Conservation (phyloP, 2,329 filamentous ascomycete genomes). For the Pestalotiopsis sp. region DNA sequence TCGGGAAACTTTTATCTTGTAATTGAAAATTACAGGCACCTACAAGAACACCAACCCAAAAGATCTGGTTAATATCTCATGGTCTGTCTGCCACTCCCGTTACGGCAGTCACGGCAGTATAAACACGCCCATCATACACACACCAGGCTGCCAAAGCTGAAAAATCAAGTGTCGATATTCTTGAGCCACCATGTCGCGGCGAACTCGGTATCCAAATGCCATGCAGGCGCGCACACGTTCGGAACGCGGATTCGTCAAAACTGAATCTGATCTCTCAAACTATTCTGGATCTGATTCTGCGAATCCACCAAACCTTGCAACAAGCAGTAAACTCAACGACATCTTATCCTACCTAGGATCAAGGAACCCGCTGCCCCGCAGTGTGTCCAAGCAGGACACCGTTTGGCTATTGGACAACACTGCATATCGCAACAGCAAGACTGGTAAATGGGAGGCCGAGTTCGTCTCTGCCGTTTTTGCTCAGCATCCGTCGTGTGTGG, state of each 20-base stretch:
- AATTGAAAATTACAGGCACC: no score
- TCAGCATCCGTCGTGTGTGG: conserved; percentile 66
- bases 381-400: conserved; percentile 66
- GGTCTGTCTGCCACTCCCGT: no score
- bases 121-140: not conserved
- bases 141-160: not conserved
- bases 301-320: conserved; percentile 20
- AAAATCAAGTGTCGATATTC: not conserved
- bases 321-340: conserved; percentile 34
- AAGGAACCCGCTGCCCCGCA: conserved; percentile 60
- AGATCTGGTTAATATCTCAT: no score
- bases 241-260: conserved; percentile 50
- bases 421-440: conserved; percentile 63
- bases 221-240: conserved; percentile 56
- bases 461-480: conserved; percentile 84
- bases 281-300: conserved; percentile 31
- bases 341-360: conserved; percentile 54
- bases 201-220: conserved; percentile 28
- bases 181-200: conserved; percentile 23
- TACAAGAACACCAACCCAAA: no score
- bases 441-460: conserved; percentile 73
- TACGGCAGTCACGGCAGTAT: not conserved
- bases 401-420: conserved; percentile 94
- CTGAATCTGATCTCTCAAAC: conserved; percentile 50
- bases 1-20: no score